Percentiles rank a stretch among this genome's conserved stretches.
These are phyloP conservation scores for Penicillium roqueforti DNA, from an alignment of 495 filamentous ascomycete genomes.

Conservation along the genomic window DNA sequence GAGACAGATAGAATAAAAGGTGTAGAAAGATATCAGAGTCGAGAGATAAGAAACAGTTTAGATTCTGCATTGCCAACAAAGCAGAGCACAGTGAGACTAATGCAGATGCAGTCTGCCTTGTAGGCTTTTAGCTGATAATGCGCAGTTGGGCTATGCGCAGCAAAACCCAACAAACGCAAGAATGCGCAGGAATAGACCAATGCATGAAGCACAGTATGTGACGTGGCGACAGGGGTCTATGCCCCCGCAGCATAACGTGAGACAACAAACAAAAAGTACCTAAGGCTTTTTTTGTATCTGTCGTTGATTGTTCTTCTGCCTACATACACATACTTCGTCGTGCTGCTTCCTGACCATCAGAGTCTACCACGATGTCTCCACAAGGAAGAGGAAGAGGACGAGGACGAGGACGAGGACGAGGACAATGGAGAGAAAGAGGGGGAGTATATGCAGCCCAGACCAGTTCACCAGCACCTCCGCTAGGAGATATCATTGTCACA, in stretches of 20 bases:
- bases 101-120: not conserved
- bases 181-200: not conserved
- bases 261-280: not conserved
- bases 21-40: not conserved
- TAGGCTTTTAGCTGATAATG: not conserved
- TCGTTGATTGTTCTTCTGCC: not conserved
- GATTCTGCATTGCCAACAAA: not conserved
- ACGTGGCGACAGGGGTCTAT: not conserved
- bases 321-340: not conserved
- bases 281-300: too few species aligned
- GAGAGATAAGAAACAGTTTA: not conserved
- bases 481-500: slow-evolving; percentile 22
- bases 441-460: not conserved
- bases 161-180: not conserved
- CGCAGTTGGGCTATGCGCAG: not conserved
- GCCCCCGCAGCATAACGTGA: too few species aligned
- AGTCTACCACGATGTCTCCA: not conserved
- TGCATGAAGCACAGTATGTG: not conserved
- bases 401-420: slow-evolving; percentile 2
- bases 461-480: slow-evolving; percentile 12
- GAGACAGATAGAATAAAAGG: not conserved
- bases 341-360: not conserved
- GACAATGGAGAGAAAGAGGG: not conserved
- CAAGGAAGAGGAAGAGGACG: not conserved
- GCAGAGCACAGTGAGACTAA: not conserved